Base-by-base conservation (phyloP, 441 rosid genomes). In the Biscutella laevigata region DNA sequence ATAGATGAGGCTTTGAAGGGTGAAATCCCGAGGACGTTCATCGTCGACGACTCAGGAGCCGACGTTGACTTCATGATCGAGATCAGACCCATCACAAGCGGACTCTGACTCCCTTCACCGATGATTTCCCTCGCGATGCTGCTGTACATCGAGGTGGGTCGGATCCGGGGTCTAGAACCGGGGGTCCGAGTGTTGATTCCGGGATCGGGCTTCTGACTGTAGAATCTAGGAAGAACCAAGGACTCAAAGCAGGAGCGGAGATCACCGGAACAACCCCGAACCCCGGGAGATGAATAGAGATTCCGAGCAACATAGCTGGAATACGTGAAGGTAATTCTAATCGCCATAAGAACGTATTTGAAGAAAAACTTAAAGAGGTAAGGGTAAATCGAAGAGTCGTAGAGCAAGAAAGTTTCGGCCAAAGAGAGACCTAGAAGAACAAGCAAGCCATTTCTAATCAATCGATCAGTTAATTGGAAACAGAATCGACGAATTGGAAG, bases 251-350 rank as follows among this genome's bases (percentile, higher is more conserved):
- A 57, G 41, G 79, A 41, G 3, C 84, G 82, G 45, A 68, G 50
- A 27, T 76, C 57, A 4, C 73, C 68, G 12, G 67, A 46, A 42
- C 77, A 74, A 9, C 72, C 61, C 33, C 90, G 81, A 21, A 9
- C 49, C 6, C 82, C 75, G 71, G 82, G 82, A 73, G 79, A 32
- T 12, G 20, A 39, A 20, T 76, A 80, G 28, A 86, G 52, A 61
- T 66, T 86, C n/a, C 84, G 86, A 61, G 83, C 89, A 22, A 79
- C 84, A 69, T 81, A 78, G 65, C 79, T 71, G 71, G 98, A 84
- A 69, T 53, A 83, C 47, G 74, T 53, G 30, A 80, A 28, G 59
- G 92, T 79, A 6, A 81, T 77, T 4, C 95, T 76, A 35, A 90
- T 64, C 69, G 96, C 98, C 98, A 90, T 87, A 1, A 13, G 1